Base-by-base conservation (phyloP, 1,139 yeast genomes). In the Candida pseudoviswanathii region DNA sequence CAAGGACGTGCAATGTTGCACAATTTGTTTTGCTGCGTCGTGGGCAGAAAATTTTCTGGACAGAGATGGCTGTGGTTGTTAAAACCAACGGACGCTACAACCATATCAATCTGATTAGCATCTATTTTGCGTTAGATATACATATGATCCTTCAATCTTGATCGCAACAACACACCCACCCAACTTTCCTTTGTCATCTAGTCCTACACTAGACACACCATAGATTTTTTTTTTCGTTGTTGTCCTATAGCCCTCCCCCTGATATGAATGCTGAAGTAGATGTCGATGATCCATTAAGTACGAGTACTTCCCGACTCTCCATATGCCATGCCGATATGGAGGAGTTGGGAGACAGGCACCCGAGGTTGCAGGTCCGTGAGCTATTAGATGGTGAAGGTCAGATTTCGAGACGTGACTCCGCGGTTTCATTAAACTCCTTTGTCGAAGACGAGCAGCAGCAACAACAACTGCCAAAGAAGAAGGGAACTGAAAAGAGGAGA, bases 401-500 rank as follows among this genome's bases (percentile, higher is more conserved):
- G 5, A 9, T 25, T 4, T 29, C 31, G 16, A 47, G 68, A 44
- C 56, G 66, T 45, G 66, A 63, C 47, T 66, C 70, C 2, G 71
- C 64, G 10, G 60, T 67, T 4, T 64, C 67, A 5, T 54, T 66
- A 42, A 61, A 55, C 24, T 63, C 67, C 3, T 44, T 60, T n/a
- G 52, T 49, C 26, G 64, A 60, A 27, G 58, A 53, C 31, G 54
- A 61, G 22, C 42, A 25, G 40, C 34, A 32, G 9, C 43, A 47
- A 27, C 34, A 39, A 9, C 42, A 25, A 44, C 34, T 30, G 46
- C 49, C 38, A 7, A 27, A 30, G 8, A 24, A 34, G 21, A 41
- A 34, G 52, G 11, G 22, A 10, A 66, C 62, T 21, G 60, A 57
- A 49, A 70, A 64, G 61, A 77, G 77, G 73, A 77, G 78, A 66